Percentiles rank a stretch among this genome's conserved stretches.
These are phyloP conservation scores for Aspergillus sp. DNA, from an alignment of 2,329 filamentous ascomycete genomes.

Conservation along the genomic window DNA sequence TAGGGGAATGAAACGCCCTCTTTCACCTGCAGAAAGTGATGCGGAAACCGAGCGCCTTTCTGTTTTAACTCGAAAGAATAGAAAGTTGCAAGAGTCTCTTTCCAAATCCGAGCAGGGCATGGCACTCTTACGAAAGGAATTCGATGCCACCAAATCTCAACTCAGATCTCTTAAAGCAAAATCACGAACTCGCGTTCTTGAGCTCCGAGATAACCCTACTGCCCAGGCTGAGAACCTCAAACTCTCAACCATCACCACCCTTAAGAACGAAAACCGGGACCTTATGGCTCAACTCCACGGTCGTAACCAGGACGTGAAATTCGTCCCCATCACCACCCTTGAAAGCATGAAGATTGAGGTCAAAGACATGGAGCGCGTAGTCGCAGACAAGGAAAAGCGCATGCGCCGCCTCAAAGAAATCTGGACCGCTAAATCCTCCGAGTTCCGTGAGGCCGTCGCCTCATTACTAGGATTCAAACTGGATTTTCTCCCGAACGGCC, in stretches of 20 bases:
- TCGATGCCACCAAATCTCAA: conserved; percentile 71
- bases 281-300: conserved; percentile 70
- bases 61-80: conserved; percentile 81
- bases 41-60: conserved; percentile 70
- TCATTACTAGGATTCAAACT: conserved; percentile 91
- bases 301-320: conserved; percentile 50
- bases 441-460: conserved; percentile 94
- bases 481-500: conserved; percentile 94
- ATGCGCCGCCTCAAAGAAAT: conserved; percentile 86
- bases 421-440: conserved; percentile 83
- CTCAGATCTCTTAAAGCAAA: conserved; percentile 66
- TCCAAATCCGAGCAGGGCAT: conserved; percentile 67
- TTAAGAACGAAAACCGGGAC: conserved; percentile 81
- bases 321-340: conserved; percentile 75
- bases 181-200: conserved; percentile 77
- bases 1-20: conserved; percentile 63
- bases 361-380: conserved; percentile 67
- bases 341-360: conserved; percentile 74
- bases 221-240: conserved; percentile 83
- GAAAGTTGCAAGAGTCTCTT: conserved; percentile 78
- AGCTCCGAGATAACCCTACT: conserved; percentile 89
- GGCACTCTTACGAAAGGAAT: conserved; percentile 71
- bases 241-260: conserved; percentile 70
- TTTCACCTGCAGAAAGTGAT: conserved; percentile 56
- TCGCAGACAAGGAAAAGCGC: conserved; percentile 73